phyloP scores from a whole-genome alignment of 2,329 filamentous ascomycete genomes.

The Epichloe brachyelytri region DNA sequence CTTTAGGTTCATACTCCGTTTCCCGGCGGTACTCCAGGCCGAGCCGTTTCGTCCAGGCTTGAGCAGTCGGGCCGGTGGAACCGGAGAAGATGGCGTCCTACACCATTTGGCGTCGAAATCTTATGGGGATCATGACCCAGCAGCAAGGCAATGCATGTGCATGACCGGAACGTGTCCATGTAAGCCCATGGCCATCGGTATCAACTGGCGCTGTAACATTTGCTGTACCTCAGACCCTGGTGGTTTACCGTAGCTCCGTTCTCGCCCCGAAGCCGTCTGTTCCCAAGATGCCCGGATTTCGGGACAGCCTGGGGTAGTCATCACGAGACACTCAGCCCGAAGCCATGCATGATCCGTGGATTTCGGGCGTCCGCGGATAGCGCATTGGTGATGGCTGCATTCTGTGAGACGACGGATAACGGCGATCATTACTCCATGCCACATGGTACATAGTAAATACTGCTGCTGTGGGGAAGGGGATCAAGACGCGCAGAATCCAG shows the following conservation, averaged over 20 bases:
- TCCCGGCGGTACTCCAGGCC: no score
- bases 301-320: background rate
- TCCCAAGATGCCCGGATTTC: background rate
- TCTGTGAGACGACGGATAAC: no score
- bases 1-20: no score
- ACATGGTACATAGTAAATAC: no score
- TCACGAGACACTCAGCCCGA: conserved; percentile 1
- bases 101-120: background rate
- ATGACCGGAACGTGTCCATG: no score
- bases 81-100: background rate
- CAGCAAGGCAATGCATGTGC: background rate
- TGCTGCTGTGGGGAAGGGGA: no score
- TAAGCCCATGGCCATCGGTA: no score
- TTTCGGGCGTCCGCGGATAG: conserved; percentile 4
- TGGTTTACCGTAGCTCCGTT: no score
- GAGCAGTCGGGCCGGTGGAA: background rate
- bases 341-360: conserved; percentile 1
- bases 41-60: background rate
- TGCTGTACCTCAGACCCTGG: no score
- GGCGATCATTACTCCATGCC: no score
- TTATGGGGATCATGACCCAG: background rate
- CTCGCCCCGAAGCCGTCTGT: background rate
- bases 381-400: background rate
- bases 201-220: no score
- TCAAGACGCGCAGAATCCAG: no score